Evolutionary conservation across 2,329 filamentous ascomycete species (phyloP).

Genomic region (Periconia sp.): DNA sequence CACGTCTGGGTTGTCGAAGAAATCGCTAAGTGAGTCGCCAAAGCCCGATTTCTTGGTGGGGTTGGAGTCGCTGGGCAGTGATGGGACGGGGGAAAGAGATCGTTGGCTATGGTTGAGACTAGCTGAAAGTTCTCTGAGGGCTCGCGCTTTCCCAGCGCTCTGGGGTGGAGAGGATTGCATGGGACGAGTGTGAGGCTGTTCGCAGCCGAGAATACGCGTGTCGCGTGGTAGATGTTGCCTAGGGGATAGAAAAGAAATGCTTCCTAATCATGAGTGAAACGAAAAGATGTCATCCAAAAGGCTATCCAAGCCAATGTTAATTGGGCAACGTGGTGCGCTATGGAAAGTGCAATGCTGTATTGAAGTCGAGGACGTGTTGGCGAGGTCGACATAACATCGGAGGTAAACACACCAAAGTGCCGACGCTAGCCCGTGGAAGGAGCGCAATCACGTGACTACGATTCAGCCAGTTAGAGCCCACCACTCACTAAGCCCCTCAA

Average conservation of each 20-base stretch:
- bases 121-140: constrained; percentile 44
- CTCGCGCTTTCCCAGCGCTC: constrained; percentile 46
- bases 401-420: constrained; percentile 22
- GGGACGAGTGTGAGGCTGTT: constrained; percentile 24
- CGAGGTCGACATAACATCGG: constrained; percentile 19
- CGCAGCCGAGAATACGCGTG: constrained; percentile 28
- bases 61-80: constrained; percentile 43
- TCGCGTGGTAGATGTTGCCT: constrained; percentile 36
- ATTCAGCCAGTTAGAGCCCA: background rate
- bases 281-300: constrained; percentile 21
- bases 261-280: constrained; percentile 25
- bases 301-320: constrained; percentile 25
- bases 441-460: constrained; percentile 5
- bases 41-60: constrained; percentile 41
- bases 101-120: constrained; percentile 42
- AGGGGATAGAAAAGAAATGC: constrained; percentile 37
- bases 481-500: too few relatives aligned
- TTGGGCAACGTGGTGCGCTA: constrained; percentile 18
- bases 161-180: constrained; percentile 47
- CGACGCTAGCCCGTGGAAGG: constrained; percentile 17
- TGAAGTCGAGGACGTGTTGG: constrained; percentile 25
- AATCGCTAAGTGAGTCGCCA: constrained; percentile 27
- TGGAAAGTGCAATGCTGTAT: constrained; percentile 40
- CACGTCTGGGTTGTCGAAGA: constrained; percentile 44
- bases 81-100: constrained; percentile 35